Conservation (phyloP, 306 rosid species). For the Ochetophila trinervis region DNA sequence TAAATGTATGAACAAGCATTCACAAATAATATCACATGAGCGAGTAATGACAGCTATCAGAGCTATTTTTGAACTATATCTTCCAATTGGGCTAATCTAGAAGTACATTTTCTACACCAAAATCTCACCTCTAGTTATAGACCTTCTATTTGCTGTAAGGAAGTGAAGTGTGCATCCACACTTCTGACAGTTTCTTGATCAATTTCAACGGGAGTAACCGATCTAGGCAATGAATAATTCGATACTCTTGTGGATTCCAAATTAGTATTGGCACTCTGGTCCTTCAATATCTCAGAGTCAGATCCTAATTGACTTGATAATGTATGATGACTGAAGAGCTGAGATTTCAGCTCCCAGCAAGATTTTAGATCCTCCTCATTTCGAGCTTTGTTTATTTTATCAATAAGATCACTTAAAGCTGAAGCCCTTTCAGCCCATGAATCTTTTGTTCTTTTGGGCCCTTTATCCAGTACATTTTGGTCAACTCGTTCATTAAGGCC, state of each 20-base stretch:
- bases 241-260: conserved; percentile 34
- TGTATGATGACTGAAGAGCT: conserved; percentile 46
- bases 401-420: conserved; percentile 61
- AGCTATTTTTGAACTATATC: conserved; percentile 19
- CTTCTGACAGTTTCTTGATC: conserved; percentile 59
- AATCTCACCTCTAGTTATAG: conserved; percentile 39
- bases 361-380: conserved; percentile 79
- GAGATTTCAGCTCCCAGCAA: conserved; percentile 63
- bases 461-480: conserved; percentile 40
- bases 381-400: conserved; percentile 81
- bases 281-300: conserved; percentile 31
- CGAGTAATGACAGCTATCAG: neutral
- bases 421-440: conserved; percentile 48
- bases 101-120: conserved; percentile 14
- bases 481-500: conserved; percentile 35
- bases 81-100: conserved; percentile 20
- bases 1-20: conserved; percentile 6
- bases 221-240: conserved; percentile 44
- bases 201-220: conserved; percentile 37
- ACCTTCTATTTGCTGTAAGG: conserved; percentile 54
- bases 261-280: conserved; percentile 36
- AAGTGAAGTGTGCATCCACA: conserved; percentile 62
- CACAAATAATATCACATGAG: conserved; percentile 11
- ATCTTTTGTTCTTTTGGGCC: conserved; percentile 38
- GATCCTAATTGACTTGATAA: conserved; percentile 29